Evolutionary conservation across 1,284 basidiomycete species (phyloP).

Genomic region (Entoloma clypeatum): DNA sequence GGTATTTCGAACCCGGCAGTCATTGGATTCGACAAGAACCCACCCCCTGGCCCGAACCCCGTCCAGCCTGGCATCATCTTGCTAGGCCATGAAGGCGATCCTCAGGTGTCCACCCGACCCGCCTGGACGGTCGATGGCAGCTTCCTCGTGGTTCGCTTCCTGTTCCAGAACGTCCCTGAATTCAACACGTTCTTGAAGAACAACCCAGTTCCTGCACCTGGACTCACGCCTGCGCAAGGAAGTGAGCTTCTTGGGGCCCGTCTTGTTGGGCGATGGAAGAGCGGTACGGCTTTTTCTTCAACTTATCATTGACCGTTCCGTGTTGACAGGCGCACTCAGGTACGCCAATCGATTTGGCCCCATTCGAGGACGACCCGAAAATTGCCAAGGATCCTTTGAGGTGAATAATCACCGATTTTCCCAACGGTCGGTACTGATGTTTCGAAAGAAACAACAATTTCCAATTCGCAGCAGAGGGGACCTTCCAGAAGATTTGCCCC

Average conservation of each 20-base stretch:
- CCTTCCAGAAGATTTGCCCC: conserved; percentile 46
- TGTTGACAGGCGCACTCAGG: conserved; percentile 24
- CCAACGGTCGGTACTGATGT: no score
- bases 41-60: conserved; percentile 36
- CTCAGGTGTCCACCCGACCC: conserved; percentile 29
- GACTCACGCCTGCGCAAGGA: conserved; percentile 36
- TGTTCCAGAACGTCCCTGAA: conserved; percentile 53
- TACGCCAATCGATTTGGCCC: conserved; percentile 42
- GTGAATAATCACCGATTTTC: no score
- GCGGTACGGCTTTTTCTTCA: conserved; percentile 34
- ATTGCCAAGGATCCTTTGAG: conserved; percentile 34
- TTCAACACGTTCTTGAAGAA: conserved; percentile 46
- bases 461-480: conserved; percentile 32
- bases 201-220: conserved; percentile 37
- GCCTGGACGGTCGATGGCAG: conserved; percentile 49
- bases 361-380: conserved; percentile 37
- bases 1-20: conserved; percentile 45
- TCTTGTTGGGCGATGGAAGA: conserved; percentile 58
- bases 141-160: conserved; percentile 53
- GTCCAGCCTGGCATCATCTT: conserved; percentile 38
- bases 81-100: conserved; percentile 36
- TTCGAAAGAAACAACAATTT: conserved; percentile 43
- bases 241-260: conserved; percentile 50
- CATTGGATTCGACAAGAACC: conserved; percentile 35
- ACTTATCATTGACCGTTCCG: neutral